Percentiles rank a stretch among this genome's conserved stretches.
Evolutionary conservation across 1,139 yeast species (phyloP).

Genomic region (Nadsonia starkeyi-henricii): DNA sequence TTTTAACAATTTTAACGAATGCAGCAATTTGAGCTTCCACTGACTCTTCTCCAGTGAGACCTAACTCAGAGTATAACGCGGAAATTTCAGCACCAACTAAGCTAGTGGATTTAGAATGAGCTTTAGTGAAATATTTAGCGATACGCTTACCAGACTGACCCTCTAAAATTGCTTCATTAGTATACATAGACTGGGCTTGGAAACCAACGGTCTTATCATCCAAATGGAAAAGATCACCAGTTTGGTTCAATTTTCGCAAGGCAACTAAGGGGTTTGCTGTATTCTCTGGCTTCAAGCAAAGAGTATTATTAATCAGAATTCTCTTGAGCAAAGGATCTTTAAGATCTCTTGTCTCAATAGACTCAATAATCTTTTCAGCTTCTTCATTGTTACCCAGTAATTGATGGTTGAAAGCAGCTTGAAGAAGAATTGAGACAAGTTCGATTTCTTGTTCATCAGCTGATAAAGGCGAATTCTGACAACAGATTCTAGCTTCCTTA

Average conservation of each 20-base stretch:
- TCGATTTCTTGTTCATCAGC: conserved; percentile 30
- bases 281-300: conserved; percentile 10
- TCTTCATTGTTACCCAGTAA: conserved; percentile 30
- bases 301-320: conserved; percentile 14
- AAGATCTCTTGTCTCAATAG: conserved; percentile 11
- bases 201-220: conserved; percentile 10
- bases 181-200: conserved; percentile 14
- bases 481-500: conserved; percentile 35
- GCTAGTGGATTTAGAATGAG: conserved; percentile 2
- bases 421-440: conserved; percentile 49
- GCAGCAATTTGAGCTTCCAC: conserved; percentile 7
- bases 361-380: conserved; percentile 30
- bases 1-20: conserved; percentile 7
- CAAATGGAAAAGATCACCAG: conserved; percentile 9
- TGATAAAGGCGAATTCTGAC: conserved; percentile 29
- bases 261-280: conserved; percentile 15
- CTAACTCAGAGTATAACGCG: conserved; percentile 2
- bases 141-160: conserved; percentile 14
- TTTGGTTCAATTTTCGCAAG: conserved; percentile 14
- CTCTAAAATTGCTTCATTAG: conserved; percentile 17
- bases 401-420: conserved; percentile 53
- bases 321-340: conserved; percentile 5
- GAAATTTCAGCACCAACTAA: conserved; percentile 1
- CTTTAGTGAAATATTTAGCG: conserved; percentile 10
- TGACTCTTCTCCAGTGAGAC: conserved; percentile 1